Conservation (phyloP, 805 yeast genomes). For the Cyberlindnera mississippiensis region DNA sequence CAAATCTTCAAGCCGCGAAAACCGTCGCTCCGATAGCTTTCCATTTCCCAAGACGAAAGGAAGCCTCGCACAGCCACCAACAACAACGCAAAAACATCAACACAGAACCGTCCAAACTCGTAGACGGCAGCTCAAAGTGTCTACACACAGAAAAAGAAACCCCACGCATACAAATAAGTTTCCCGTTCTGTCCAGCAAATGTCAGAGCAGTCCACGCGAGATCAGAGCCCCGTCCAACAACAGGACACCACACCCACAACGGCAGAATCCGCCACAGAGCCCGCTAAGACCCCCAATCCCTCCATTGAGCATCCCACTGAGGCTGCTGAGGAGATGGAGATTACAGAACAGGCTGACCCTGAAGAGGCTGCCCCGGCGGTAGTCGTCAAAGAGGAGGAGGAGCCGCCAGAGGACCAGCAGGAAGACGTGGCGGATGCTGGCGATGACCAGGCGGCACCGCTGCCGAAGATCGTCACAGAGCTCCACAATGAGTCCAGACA, state of each 20-base stretch:
- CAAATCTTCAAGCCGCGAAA: neutral
- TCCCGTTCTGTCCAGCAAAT: no score
- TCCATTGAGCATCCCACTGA: neutral
- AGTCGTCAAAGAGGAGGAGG: no score
- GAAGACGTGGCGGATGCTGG: constrained; percentile 22
- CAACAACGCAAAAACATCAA: neutral
- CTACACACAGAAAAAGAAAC: neutral
- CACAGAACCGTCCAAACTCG: no score
- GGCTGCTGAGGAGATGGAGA: neutral
- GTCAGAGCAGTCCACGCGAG: constrained; percentile 14
- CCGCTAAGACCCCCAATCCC: neutral
- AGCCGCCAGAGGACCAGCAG: neutral
- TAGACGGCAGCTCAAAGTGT: no score
- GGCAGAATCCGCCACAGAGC: constrained; percentile 6
- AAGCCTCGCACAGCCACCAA: no score
- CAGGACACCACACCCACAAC: constrained; percentile 16
- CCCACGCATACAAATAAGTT: neutral
- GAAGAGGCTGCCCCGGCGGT: neutral
- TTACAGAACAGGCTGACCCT: neutral
- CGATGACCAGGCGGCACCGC: constrained; percentile 15
- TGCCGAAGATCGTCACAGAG: constrained; percentile 19
- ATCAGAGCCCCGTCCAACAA: constrained; percentile 7
- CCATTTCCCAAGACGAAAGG: neutral
- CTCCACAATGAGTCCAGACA: constrained; percentile 15
- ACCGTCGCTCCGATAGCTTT: neutral